Evolutionary conservation across 805 yeast species (phyloP), one percentile per base, ranked within the genome.

Genomic region (Brettanomyces sp.): DNA sequence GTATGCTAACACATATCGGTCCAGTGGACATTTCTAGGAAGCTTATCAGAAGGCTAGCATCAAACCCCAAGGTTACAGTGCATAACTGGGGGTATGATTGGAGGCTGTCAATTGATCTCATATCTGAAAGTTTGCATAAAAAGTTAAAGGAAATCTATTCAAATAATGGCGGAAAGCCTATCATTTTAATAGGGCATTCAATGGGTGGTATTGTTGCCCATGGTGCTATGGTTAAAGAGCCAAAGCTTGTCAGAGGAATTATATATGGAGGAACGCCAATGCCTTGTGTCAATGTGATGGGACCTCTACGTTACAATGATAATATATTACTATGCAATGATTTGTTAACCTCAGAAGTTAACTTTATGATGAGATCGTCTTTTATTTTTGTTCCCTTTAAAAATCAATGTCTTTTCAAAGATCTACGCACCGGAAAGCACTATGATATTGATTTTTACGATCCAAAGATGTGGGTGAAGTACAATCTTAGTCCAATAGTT

Each of bases 131-230:
- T 49, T 65, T 90, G n/a, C 65, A 63, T 33, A 62, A 70, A n/a
- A 70, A 69, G 42, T 60, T 86, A 13, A 51, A 55, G 18, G 56
- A 68, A 5, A 64, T 87, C 25, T 69, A 74, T 41, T 59, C 68
- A 9, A 56, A 63, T 24, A 55, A 57, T 36, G 75, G 74, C 0
- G 78, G 77, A 14, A 74, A 74, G 49, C 88, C 85, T 11, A 73
- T 81, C 0, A 65, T 82, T 24, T 78, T 90, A 1, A 77, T 90
- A 44, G 93, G 93, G 0, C 97, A 90, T 61, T 88, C 96, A 0
- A 89, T 90, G 96, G 97, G 97, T 45, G 97, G 97, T 0, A 59
- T 90, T 33, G 74, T 90, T 5, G 79, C 95, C 0, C 96, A 88
- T 58, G 81, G 83, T 46, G 87, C 84, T 0, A 67, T 90, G 71